A percentile compares a stretch with the other conserved stretches of the same genome.
These are phyloP conservation scores for Aspergillus homomorphus DNA, from an alignment of 495 filamentous ascomycete genomes.

Conservation along the genomic window DNA sequence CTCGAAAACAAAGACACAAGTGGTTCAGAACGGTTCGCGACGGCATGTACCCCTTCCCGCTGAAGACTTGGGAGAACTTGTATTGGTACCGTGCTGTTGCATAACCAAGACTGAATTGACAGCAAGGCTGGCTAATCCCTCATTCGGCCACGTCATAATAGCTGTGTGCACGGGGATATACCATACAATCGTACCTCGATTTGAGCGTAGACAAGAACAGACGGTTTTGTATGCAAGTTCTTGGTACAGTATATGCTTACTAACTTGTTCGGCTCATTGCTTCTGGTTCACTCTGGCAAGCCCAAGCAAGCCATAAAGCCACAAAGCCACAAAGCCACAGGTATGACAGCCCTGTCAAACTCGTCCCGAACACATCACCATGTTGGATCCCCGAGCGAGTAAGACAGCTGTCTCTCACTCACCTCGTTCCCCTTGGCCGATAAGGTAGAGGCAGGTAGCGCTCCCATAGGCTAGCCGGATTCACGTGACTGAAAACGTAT, in stretches of 20 bases:
- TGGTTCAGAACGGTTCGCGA: not conserved
- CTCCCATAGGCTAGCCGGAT: conserved; percentile 22
- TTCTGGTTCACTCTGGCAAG: not conserved
- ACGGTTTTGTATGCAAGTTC: not conserved
- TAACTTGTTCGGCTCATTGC: not conserved
- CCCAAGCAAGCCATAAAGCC: conserved; percentile 11
- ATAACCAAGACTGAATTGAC: not conserved
- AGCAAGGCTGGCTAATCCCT: conserved; percentile 10
- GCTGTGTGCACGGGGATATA: no score
- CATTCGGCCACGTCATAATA: conserved; percentile 23
- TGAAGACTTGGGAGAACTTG: not conserved
- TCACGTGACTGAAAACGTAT: conserved; percentile 43
- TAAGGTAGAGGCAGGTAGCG: conserved; percentile 14
- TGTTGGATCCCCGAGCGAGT: no score
- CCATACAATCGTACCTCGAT: not conserved
- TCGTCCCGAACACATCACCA: no score
- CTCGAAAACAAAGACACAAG: not conserved
- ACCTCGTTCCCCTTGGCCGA: not conserved
- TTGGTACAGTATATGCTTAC: not conserved
- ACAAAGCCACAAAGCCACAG: conserved; percentile 2
- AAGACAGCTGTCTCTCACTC: no score
- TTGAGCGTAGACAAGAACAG: conserved; percentile 19
- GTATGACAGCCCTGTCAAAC: not conserved
- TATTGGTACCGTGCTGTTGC: not conserved
- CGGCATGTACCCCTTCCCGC: not conserved